phyloP scores from a whole-genome alignment of 2,329 filamentous ascomycete species.

The Fusarium keratoplasticum region DNA sequence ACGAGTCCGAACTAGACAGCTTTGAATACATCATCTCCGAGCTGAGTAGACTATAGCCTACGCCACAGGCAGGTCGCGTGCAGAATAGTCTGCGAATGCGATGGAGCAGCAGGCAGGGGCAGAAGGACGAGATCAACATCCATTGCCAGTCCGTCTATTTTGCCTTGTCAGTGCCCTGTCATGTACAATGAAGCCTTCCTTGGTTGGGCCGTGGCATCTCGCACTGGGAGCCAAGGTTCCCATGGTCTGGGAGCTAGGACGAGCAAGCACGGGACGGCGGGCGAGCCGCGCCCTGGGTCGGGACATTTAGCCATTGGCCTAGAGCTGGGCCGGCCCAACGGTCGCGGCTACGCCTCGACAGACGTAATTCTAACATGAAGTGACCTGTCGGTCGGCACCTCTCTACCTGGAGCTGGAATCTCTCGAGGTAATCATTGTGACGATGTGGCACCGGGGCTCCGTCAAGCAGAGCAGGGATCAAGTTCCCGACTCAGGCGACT shows the following conservation, averaged over 20 bases:
- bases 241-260: conserved; percentile 20
- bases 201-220: conserved; percentile 16
- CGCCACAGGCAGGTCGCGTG: conserved; percentile 16
- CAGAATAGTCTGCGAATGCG: conserved; percentile 5
- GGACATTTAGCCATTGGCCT: conserved; percentile 40
- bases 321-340: conserved; percentile 32
- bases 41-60: conserved; percentile 1
- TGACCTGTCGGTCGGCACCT: conserved; percentile 26
- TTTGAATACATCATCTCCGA: background rate
- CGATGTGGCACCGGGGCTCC: conserved; percentile 12
- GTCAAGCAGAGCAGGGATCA: background rate
- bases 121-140: conserved; percentile 11
- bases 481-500: conserved; percentile 1
- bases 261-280: conserved; percentile 26
- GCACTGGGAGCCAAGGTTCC: conserved; percentile 22
- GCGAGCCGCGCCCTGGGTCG: conserved; percentile 34
- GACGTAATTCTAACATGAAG: conserved; percentile 17
- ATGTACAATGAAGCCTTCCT: conserved; percentile 9
- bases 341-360: conserved; percentile 25
- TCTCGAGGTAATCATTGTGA: conserved; percentile 13
- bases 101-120: conserved; percentile 12
- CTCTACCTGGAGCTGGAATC: conserved; percentile 16
- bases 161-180: conserved; percentile 11
- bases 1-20: background rate
- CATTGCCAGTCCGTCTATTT: conserved; percentile 17